Base-by-base conservation (phyloP, 2,329 filamentous ascomycete species). In the Pseudogymnoascus sp. region DNA sequence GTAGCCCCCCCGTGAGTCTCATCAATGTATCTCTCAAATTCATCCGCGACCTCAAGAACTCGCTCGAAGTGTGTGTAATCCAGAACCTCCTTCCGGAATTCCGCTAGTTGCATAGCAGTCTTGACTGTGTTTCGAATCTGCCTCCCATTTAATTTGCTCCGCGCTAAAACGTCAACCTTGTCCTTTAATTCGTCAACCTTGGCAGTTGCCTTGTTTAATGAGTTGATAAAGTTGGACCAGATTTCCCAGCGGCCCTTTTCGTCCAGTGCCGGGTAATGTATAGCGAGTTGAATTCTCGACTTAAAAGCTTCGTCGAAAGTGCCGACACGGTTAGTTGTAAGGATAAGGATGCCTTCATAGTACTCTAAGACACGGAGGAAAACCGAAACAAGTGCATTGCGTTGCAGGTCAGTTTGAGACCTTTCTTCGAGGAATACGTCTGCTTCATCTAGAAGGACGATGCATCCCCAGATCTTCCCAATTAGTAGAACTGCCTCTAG, bases 291-390 rank as follows among this genome's bases (percentile, higher is more conserved):
- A 60, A 74, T 71, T 15, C 72, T 67, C 13, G 66, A 69, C 15
- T 68, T 67, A 62, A 76, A 72, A 0, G 73, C 74, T 7, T 75
- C 67, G 63, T 76, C 74, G 63, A 75, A 72, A 1, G 69, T 69
- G 25, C 63, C 64, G 31, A 74, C 65, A 2, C 74, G 69, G 59
- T 75, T 75, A 36, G 69, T 74, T 4, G 73, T 75, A 1, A 75
- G 67, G 60, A 75, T 69, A 39, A 75, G 66, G 27, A 74, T 72
- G 3, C 73, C 74, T 42, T 71, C 65, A 64, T 73, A 74, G 65
- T 74, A 75, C 63, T 75, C 73, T 4, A 76, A 69, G 2, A 71
- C 65, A 10, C 74, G 69, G 13, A 76, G 67, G 64, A 75, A 74
- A 37, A 75, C 68, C 21, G 29, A 60, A 25, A 58, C 40, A 5